phyloP scores from a whole-genome alignment of 495 filamentous ascomycete genomes.

The Xylaria curta region DNA sequence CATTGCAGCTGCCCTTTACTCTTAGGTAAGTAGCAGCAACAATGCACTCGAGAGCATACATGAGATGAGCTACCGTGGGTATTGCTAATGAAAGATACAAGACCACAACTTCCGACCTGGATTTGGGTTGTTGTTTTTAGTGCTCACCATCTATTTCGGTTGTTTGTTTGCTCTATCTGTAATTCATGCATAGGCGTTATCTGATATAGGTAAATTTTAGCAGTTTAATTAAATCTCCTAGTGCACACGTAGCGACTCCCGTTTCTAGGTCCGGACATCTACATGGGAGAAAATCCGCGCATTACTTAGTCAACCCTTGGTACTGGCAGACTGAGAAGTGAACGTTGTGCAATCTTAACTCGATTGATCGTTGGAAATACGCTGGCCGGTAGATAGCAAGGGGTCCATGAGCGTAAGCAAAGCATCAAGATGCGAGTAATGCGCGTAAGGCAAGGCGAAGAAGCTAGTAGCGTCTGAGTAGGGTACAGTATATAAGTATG shows the following conservation, averaged over 20 bases:
- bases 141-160: slow-evolving; percentile 4
- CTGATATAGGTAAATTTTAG: neutral
- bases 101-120: too few relatives aligned
- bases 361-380: neutral
- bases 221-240: slow-evolving; percentile 16
- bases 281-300: neutral
- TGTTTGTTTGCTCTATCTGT: neutral
- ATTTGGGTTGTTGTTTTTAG: neutral
- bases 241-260: neutral
- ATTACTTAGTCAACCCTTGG: neutral
- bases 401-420: slow-evolving; percentile 4
- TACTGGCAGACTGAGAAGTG: neutral
- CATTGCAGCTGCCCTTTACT: neutral
- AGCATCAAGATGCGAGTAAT: neutral
- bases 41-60: neutral
- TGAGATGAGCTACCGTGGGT: neutral
- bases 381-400: neutral
- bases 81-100: neutral
- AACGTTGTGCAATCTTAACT: neutral
- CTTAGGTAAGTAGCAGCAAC: neutral
- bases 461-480: neutral
- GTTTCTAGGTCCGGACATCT: neutral
- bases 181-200: slow-evolving; percentile 1
- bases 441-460: slow-evolving; percentile 4
- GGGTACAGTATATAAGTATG: neutral